Evolutionary conservation across 1,284 basidiomycete species (phyloP), one percentile per base, ranked within the genome.

Genomic region (Wolfiporia cocos): DNA sequence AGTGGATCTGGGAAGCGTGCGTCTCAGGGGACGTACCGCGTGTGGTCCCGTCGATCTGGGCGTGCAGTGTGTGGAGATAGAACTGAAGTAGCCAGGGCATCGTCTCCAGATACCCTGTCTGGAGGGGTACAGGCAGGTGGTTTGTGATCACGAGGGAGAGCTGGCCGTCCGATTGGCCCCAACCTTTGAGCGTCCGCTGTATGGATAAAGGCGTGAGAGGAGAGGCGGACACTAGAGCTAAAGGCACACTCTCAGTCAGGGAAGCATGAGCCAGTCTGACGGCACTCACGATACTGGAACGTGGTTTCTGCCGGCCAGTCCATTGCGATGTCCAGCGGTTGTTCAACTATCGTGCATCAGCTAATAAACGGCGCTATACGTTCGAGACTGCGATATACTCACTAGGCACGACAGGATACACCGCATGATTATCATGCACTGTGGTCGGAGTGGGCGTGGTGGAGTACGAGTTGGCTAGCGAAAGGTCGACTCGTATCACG

Each of bases 1-100:
- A 46, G 7, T 29, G 11, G 34, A 17, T 19, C 11, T 34, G 33
- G 40, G 24, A 20, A 24, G 35, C 28, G 26, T n/a, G 23, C 17
- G 46, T 44, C 30, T 44, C 38, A 28, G 24, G 23, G 18, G 14
- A 65, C 74, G 39, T 50, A 81, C 82, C 64, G 44, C 71, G 68
- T 32, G 57, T 45, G 19, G 57, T 49, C 18, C 57, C 58, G 39
- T 64, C 52, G 17, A 68, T 70, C 29, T 70, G 57, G 3, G 75
- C 57, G 18, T 64, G 54, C 2, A 97, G 67, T 4, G 93, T 92
- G 63, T 93, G 88, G 47, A 96, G 69, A 67, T 87, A 93, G 36
- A 91, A 85, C 49, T 88, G 85, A 37, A 98, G 73, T 57, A 93
- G 85, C 83, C 92, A 96, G 3, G 95, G 95, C 72, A 96, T 82